A percentile compares a stretch with the other conserved stretches of the same genome.
phyloP scores from a whole-genome alignment of 2,329 filamentous ascomycete species.

The Pseudogymnoascus sp. region DNA sequence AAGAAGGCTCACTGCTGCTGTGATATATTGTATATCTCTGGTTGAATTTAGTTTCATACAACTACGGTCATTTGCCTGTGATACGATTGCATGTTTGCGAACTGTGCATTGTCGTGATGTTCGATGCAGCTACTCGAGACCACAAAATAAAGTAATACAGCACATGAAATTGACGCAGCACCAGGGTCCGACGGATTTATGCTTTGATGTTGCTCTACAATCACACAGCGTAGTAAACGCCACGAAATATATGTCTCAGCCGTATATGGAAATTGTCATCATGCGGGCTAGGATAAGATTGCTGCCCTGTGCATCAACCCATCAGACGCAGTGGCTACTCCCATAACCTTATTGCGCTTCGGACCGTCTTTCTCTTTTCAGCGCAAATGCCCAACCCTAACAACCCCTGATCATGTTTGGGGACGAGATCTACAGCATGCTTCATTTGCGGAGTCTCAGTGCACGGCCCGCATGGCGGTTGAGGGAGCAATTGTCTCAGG shows the following conservation, averaged over 20 bases:
- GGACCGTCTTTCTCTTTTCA: neutral
- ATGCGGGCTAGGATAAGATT: neutral
- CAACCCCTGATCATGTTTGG: neutral
- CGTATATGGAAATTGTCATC: neutral
- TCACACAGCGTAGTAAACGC: neutral
- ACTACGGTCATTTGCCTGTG: neutral
- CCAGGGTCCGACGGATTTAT: neutral
- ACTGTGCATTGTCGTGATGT: neutral
- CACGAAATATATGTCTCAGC: neutral
- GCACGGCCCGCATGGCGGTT: neutral
- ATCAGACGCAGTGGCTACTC: neutral
- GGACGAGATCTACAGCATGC: neutral
- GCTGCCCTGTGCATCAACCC: neutral
- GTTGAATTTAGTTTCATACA: neutral
- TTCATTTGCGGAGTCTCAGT: neutral
- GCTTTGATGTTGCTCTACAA: neutral
- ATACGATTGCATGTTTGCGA: neutral
- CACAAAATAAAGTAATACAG: neutral
- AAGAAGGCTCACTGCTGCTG: neutral
- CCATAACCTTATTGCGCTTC: neutral
- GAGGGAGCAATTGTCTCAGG: neutral
- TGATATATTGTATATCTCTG: neutral
- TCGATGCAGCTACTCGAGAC: neutral
- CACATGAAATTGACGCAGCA: neutral
- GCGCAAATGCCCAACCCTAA: neutral